phyloP scores from a whole-genome alignment of 148 eudicot genomes.

The Tetragonia tetragonoides region DNA sequence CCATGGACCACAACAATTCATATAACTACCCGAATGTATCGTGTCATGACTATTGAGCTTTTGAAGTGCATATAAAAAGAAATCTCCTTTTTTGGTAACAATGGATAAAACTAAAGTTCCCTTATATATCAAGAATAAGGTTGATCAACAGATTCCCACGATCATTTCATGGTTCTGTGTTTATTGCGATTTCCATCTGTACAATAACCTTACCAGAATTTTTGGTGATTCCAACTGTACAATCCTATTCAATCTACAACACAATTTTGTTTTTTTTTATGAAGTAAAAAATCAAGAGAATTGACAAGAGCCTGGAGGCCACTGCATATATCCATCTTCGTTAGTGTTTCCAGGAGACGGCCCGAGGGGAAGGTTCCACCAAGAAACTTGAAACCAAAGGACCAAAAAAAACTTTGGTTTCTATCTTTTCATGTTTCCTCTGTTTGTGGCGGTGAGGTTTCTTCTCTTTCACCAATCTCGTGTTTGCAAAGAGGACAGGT shows the following conservation, averaged over 20 bases:
- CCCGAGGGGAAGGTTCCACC: constrained; percentile 13
- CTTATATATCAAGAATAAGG: background rate
- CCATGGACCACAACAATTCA: background rate
- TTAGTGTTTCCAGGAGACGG: constrained; percentile 10
- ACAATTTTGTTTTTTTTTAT: background rate
- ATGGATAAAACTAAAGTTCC: too few species aligned
- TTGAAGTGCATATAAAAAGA: too few species aligned
- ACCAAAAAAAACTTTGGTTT: constrained; percentile 30
- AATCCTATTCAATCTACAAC: constrained; percentile 18
- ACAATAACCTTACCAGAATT: constrained; percentile 25
- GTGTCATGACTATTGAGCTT: too few species aligned
- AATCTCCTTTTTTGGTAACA: background rate
- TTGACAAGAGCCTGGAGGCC: background rate
- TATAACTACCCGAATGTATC: background rate
- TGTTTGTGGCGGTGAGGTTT: constrained; percentile 24
- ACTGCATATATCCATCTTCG: background rate
- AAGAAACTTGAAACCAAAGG: constrained; percentile 23
- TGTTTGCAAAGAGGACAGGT: constrained; percentile 76
- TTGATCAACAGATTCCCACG: constrained; percentile 7
- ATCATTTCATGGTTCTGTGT: constrained; percentile 10
- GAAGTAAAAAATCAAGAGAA: background rate
- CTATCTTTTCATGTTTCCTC: constrained; percentile 31
- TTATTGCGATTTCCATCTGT: constrained; percentile 19
- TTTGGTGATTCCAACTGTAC: constrained; percentile 22
- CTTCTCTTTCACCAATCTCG: constrained; percentile 43